Conservation (phyloP, 1,284 basidiomycete species). For the Boletus nobilissimus region DNA sequence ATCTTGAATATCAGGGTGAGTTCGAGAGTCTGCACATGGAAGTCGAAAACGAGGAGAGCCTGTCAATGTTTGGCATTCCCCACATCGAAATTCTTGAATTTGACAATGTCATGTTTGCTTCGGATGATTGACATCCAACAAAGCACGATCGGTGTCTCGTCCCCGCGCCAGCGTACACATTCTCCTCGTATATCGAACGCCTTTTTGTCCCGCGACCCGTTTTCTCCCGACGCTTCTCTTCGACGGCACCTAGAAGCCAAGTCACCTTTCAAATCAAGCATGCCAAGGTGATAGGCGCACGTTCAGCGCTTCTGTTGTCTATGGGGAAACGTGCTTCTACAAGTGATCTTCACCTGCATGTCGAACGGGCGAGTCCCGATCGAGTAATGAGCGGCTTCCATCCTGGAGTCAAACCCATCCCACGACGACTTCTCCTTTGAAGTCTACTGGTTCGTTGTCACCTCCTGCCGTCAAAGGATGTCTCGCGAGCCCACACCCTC, state of each 20-base stretch:
- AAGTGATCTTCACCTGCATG: slow-evolving; percentile 35
- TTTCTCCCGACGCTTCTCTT: not conserved
- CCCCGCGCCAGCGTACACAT: slow-evolving; percentile 29
- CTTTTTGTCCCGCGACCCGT: slow-evolving; percentile 1
- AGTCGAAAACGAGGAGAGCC: slow-evolving; percentile 15
- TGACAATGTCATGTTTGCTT: slow-evolving; percentile 13
- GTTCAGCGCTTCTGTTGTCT: slow-evolving; percentile 32
- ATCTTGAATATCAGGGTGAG: not conserved
- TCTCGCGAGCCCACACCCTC: not conserved
- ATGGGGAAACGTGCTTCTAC: slow-evolving; percentile 35
- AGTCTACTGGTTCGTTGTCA: not conserved
- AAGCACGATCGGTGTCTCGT: slow-evolving; percentile 27
- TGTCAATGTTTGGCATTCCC: slow-evolving; percentile 18
- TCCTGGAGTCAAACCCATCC: slow-evolving; percentile 26
- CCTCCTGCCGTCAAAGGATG: slow-evolving; percentile 6
- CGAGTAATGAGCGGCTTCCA: slow-evolving; percentile 22
- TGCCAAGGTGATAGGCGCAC: slow-evolving; percentile 31
- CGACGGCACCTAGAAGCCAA: slow-evolving; percentile 19
- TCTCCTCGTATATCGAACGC: slow-evolving; percentile 29
- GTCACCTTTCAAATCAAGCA: slow-evolving; percentile 17
- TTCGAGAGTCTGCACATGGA: not conserved
- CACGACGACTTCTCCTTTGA: not conserved
- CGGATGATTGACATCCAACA: not conserved
- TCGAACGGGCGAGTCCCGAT: slow-evolving; percentile 26
- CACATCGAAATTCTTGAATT: not conserved